These are phyloP conservation scores for Fusarium liriodendri DNA, from an alignment of 2,329 filamentous ascomycete genomes.

Conservation along the genomic window DNA sequence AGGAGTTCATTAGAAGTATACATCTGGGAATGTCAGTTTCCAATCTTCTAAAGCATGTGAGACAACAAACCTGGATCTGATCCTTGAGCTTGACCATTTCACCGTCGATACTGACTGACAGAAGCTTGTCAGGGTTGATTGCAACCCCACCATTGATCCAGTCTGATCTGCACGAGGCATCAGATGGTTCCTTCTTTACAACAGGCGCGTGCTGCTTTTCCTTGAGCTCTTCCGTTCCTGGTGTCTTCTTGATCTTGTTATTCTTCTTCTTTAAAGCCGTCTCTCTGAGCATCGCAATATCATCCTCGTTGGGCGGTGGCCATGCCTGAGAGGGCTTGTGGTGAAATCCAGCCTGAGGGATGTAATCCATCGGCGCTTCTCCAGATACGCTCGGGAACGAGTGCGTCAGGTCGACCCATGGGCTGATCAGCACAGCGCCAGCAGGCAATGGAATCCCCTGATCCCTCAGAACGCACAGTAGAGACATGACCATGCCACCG, in stretches of 20 bases:
- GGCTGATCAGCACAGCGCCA: constrained; percentile 89
- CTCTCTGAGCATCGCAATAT: constrained; percentile 67
- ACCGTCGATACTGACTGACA: constrained; percentile 79
- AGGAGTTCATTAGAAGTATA: constrained; percentile 87
- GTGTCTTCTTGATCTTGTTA: constrained; percentile 30
- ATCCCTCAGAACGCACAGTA: constrained; percentile 85
- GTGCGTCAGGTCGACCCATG: constrained; percentile 96
- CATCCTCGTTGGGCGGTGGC: constrained; percentile 89
- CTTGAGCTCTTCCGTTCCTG: constrained; percentile 40
- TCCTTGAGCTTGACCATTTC: constrained; percentile 81
- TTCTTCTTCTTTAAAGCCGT: constrained; percentile 59
- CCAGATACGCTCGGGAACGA: constrained; percentile 91
- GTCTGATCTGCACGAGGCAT: constrained; percentile 36
- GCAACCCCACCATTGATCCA: constrained; percentile 45
- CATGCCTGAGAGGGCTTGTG: constrained; percentile 91
- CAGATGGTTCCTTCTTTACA: constrained; percentile 37
- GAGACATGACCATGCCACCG: constrained; percentile 85
- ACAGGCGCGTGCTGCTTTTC: constrained; percentile 51
- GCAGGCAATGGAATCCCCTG: constrained; percentile 86
- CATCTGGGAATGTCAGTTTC: constrained; percentile 59
- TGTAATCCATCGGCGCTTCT: constrained; percentile 83
- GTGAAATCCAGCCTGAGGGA: constrained; percentile 87
- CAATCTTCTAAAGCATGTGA: neutral
- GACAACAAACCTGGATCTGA: constrained; percentile 81
- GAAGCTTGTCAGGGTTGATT: constrained; percentile 46